A percentile compares a stretch with the other conserved stretches of the same genome.
Evolutionary conservation across 495 filamentous ascomycete species (phyloP).

Genomic region (Aspergillus sparsus): DNA sequence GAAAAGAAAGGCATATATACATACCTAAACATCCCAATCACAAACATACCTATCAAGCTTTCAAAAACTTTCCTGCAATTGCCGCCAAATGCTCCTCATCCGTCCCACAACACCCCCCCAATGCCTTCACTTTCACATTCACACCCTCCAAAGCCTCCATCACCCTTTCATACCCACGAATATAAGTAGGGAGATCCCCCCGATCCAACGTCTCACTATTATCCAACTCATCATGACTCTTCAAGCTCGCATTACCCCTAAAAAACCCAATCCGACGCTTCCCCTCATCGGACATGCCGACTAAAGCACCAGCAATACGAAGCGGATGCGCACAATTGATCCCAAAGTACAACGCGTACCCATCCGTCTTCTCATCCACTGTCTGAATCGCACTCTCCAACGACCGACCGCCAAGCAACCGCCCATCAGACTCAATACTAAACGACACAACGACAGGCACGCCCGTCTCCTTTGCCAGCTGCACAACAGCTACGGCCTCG

Average conservation of each 20-base stretch:
- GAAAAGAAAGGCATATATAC: too few relatives aligned
- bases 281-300: neutral
- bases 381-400: constrained; percentile 8
- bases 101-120: constrained; percentile 11
- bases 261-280: constrained; percentile 7
- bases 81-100: constrained; percentile 13
- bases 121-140: neutral
- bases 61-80: neutral
- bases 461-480: neutral
- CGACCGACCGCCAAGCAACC: neutral
- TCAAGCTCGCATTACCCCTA: constrained; percentile 10
- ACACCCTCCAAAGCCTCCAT: neutral
- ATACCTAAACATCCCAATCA: too few relatives aligned
- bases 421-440: neutral
- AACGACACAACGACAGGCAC: neutral
- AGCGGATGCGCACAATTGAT: constrained; percentile 10
- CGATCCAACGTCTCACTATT: constrained; percentile 14
- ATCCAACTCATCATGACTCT: constrained; percentile 14
- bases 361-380: neutral
- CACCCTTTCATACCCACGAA: neutral
- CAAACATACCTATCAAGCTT: too few relatives aligned
- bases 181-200: constrained; percentile 8
- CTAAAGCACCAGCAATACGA: constrained; percentile 1
- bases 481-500: constrained; percentile 4
- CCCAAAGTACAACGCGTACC: constrained; percentile 11